These are phyloP conservation scores for Apophysomyces variabilis DNA, from an alignment of 371 early-diverging fungal genomes.

Conservation along the genomic window DNA sequence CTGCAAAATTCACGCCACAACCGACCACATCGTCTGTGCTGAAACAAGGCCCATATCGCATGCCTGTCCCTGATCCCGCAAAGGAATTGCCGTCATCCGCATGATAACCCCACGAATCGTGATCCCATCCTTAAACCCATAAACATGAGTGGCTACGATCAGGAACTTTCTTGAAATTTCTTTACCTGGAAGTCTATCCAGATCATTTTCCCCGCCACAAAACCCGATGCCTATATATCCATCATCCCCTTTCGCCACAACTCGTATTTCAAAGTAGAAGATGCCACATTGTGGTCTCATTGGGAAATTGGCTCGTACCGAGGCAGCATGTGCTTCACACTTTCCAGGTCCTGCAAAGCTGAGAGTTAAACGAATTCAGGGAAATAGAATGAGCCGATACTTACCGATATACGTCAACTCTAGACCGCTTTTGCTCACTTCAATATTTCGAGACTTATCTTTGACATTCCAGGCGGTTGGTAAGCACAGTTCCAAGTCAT, in stretches of 20 bases:
- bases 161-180: not conserved
- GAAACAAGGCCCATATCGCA: constrained; percentile 86
- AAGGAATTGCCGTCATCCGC: constrained; percentile 93
- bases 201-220: constrained; percentile 54
- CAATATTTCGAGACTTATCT: constrained; percentile 60
- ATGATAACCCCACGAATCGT: constrained; percentile 85
- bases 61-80: constrained; percentile 77
- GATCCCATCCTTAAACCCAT: constrained; percentile 73
- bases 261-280: constrained; percentile 86
- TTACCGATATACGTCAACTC: constrained; percentile 63
- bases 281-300: constrained; percentile 86
- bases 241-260: constrained; percentile 85
- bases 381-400: not conserved
- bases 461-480: constrained; percentile 63
- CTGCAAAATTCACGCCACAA: constrained; percentile 87
- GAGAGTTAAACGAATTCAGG: constrained; percentile 12
- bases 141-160: not conserved
- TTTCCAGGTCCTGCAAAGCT: constrained; percentile 71
- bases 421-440: constrained; percentile 49
- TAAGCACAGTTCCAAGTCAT: constrained; percentile 35
- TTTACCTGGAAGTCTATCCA: constrained; percentile 80
- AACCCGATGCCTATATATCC: constrained; percentile 94
- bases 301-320: constrained; percentile 79
- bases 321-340: constrained; percentile 79
- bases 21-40: constrained; percentile 92